Conservation (phyloP, 1,284 basidiomycete species). For the Thelephora terrestris region DNA sequence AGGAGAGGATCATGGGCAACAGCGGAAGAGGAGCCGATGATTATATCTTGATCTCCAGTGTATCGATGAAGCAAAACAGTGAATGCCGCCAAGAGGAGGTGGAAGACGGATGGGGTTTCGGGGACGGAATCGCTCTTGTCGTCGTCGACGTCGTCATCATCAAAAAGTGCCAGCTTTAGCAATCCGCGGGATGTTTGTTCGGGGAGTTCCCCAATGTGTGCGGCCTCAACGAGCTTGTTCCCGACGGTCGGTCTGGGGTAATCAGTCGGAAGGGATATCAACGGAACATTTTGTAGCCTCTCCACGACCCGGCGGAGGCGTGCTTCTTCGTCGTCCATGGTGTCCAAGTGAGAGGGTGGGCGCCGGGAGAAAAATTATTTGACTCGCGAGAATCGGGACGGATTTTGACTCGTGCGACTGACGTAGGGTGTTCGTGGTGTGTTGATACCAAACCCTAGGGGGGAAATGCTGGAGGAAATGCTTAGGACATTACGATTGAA, state of each 20-base stretch:
- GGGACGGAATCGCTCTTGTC: conserved; percentile 33
- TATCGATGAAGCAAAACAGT: conserved; percentile 88
- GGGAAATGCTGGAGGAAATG: too few species aligned
- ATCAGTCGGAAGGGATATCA: conserved; percentile 91
- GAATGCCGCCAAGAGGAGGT: conserved; percentile 88
- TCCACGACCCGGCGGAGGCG: conserved; percentile 45
- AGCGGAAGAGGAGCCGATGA: conserved; percentile 86
- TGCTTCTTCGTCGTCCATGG: conserved; percentile 24
- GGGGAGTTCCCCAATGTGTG: conserved; percentile 55
- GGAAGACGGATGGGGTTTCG: conserved; percentile 72
- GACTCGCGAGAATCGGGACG: too few species aligned
- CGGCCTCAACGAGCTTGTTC: conserved; percentile 73
- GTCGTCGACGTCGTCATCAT: conserved; percentile 41
- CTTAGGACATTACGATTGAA: too few species aligned
- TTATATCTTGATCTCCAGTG: conserved; percentile 91
- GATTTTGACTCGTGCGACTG: background rate
- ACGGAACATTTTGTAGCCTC: conserved; percentile 71
- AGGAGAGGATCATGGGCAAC: conserved; percentile 75
- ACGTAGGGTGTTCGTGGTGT: background rate
- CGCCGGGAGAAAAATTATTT: too few species aligned
- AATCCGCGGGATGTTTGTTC: conserved; percentile 60
- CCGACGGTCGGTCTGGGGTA: conserved; percentile 80
- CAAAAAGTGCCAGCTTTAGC: conserved; percentile 69
- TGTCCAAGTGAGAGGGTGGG: too few species aligned
- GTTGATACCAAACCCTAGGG: too few species aligned